Percentiles rank a stretch among this genome's conserved stretches.
phyloP scores from a whole-genome alignment of 345 rosid species.

The Citrus cavaleriei region DNA sequence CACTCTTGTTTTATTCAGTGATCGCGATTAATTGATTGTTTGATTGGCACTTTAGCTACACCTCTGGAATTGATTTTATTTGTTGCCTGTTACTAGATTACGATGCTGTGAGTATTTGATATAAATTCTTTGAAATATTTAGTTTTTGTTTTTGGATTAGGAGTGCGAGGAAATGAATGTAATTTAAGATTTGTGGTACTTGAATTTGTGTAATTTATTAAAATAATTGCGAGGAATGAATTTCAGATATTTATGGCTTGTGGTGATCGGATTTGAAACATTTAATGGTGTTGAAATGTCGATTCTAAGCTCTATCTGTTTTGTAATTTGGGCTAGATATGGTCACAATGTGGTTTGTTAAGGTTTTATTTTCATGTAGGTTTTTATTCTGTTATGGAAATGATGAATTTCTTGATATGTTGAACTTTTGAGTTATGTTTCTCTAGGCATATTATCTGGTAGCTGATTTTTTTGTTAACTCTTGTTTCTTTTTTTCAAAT shows the following conservation, averaged over 20 bases:
- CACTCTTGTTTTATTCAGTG: slow-evolving; percentile 2
- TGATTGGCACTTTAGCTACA: neutral
- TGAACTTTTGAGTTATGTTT: neutral
- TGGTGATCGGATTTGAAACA: neutral
- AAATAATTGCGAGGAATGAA: neutral
- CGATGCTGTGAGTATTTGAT: neutral
- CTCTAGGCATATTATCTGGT: neutral
- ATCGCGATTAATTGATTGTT: slow-evolving; percentile 1
- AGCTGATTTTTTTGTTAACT: neutral
- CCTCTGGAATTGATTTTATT: slow-evolving; percentile 2
- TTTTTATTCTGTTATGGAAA: neutral
- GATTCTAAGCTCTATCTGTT: neutral
- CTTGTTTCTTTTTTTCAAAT: neutral
- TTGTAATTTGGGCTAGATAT: neutral
- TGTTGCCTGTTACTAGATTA: neutral
- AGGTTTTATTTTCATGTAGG: neutral
- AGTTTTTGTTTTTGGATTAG: neutral
- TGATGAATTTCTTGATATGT: neutral
- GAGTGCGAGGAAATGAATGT: neutral
- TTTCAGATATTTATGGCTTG: neutral
- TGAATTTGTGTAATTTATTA: neutral
- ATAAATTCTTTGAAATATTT: neutral
- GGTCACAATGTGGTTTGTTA: neutral
- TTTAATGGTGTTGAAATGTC: too few species aligned
- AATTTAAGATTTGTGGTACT: neutral